Evolutionary conservation across 352 stramenopile species (phyloP).

Genomic region (Elongisporangium prolatum): DNA sequence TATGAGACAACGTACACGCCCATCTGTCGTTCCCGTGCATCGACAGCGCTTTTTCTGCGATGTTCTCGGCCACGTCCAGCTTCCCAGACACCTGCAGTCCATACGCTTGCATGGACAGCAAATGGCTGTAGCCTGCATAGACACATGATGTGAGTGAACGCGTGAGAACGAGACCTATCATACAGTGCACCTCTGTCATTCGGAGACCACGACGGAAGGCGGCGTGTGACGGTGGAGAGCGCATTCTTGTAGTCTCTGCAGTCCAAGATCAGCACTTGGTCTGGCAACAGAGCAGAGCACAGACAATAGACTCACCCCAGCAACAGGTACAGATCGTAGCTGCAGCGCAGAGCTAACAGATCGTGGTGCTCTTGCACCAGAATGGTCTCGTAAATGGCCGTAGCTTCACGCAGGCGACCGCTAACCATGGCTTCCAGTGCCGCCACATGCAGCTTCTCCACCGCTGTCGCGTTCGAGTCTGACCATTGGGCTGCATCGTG

Average conservation of each 20-base stretch:
- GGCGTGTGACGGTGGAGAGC: constrained; percentile 63
- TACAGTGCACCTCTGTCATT: constrained; percentile 42
- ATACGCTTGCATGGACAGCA: constrained; percentile 82
- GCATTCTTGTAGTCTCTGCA: constrained; percentile 74
- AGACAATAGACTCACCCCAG: constrained; percentile 46
- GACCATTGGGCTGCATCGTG: background rate
- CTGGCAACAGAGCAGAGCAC: background rate
- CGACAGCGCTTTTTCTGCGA: constrained; percentile 77
- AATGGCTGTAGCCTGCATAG: constrained; percentile 64
- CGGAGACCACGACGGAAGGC: constrained; percentile 71
- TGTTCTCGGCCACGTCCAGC: constrained; percentile 55
- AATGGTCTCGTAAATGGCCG: constrained; percentile 77
- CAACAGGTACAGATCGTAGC: constrained; percentile 71
- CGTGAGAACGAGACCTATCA: background rate
- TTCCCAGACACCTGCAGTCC: constrained; percentile 61
- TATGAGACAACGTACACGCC: constrained; percentile 68
- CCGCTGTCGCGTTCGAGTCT: constrained; percentile 14
- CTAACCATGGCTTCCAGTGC: constrained; percentile 67
- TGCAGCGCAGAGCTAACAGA: constrained; percentile 71
- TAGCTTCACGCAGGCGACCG: constrained; percentile 61
- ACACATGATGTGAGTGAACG: background rate
- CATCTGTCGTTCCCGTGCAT: constrained; percentile 84
- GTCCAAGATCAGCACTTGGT: background rate
- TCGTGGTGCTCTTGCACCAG: constrained; percentile 60
- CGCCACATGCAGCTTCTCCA: constrained; percentile 69